Percentiles rank a stretch among this genome's conserved stretches.
Evolutionary conservation across 2,329 filamentous ascomycete species (phyloP).

Genomic region (Trichoderma koningiopsis): DNA sequence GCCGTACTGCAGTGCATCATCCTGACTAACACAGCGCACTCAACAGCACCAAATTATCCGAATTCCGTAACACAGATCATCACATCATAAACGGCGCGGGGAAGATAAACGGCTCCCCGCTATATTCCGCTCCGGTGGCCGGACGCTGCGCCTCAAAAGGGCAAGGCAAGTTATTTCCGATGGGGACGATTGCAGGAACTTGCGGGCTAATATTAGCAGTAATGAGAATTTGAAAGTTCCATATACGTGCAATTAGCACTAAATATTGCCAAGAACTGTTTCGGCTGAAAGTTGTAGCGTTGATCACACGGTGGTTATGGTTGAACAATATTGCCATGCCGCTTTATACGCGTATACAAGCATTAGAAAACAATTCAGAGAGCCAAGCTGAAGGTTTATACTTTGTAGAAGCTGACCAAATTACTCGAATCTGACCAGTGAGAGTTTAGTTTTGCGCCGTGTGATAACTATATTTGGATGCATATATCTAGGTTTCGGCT

Average conservation of each 20-base stretch:
- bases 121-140: slow-evolving; percentile 12
- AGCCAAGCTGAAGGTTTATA: not conserved
- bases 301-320: not conserved
- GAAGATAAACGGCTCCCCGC: slow-evolving; percentile 10
- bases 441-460: not conserved
- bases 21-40: not conserved
- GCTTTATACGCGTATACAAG: not conserved
- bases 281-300: slow-evolving; percentile 15
- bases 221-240: not conserved
- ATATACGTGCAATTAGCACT: not conserved
- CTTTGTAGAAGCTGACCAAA: not conserved
- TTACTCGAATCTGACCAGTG: not conserved
- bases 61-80: not conserved
- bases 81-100: slow-evolving; percentile 17
- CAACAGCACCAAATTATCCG: slow-evolving; percentile 9
- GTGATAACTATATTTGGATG: not conserved
- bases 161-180: slow-evolving; percentile 18
- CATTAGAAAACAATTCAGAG: not conserved
- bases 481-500: not conserved
- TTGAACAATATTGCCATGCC: not conserved
- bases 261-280: not conserved
- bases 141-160: slow-evolving; percentile 7
- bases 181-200: slow-evolving; percentile 2
- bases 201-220: not conserved
- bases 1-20: not conserved